Evolutionary conservation across 306 rosid species (phyloP).

Genomic region (Rosa multiflora): DNA sequence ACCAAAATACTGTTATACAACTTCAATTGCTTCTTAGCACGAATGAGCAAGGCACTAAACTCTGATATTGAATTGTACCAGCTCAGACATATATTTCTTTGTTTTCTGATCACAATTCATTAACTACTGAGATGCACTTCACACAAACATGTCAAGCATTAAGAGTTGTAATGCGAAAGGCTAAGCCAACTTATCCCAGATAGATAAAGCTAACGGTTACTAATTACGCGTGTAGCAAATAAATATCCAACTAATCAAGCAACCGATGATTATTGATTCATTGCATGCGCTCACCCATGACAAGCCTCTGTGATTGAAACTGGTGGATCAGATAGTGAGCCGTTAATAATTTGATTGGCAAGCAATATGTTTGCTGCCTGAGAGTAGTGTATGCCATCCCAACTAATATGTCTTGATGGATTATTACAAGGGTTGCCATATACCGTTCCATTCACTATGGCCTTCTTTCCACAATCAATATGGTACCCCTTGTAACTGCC

Average conservation of each 20-base stretch:
- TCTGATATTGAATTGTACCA: not conserved
- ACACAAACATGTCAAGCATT: not conserved
- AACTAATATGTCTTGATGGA: conserved; percentile 68
- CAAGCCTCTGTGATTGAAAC: conserved; percentile 61
- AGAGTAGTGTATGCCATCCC: conserved; percentile 93
- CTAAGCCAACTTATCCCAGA: not conserved
- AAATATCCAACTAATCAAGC: not conserved
- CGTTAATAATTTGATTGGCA: conserved; percentile 52
- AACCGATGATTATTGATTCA: not conserved
- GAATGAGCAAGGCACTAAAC: conserved; percentile 18
- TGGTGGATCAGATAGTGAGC: conserved; percentile 68
- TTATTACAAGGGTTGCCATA: conserved; percentile 71
- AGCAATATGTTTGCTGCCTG: conserved; percentile 71
- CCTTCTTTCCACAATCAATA: conserved; percentile 63
- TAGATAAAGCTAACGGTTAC: not conserved
- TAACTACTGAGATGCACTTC: not conserved
- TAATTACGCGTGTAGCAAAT: not conserved
- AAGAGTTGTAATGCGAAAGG: not conserved
- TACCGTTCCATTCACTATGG: conserved; percentile 61
- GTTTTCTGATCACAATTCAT: not conserved
- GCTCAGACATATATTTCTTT: not conserved
- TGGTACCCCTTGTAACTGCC: conserved; percentile 75
- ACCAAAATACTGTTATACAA: conserved; percentile 39
- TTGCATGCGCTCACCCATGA: conserved; percentile 17
- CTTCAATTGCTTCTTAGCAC: conserved; percentile 34